These are phyloP conservation scores for Dothideomycetes sp. DNA, from an alignment of 2,329 filamentous ascomycete genomes.

Conservation along the genomic window DNA sequence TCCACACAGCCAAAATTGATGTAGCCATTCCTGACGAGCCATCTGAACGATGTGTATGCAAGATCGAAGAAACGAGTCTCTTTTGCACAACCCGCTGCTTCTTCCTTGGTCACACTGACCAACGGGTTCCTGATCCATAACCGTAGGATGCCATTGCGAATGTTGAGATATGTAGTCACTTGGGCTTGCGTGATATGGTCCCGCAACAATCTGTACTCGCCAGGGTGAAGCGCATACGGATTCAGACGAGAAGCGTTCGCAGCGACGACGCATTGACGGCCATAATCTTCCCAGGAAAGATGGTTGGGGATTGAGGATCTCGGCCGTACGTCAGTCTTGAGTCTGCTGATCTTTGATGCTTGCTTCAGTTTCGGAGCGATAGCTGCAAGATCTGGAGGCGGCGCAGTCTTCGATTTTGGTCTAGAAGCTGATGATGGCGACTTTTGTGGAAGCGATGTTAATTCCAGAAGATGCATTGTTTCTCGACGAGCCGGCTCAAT, in stretches of 20 bases:
- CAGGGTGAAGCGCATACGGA: slow-evolving; percentile 74
- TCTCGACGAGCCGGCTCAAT: background rate
- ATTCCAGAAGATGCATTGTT: background rate
- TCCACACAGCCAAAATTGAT: slow-evolving; percentile 94
- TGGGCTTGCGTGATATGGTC: slow-evolving; percentile 77
- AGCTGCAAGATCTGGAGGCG: background rate
- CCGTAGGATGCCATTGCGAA: slow-evolving; percentile 84
- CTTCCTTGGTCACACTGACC: slow-evolving; percentile 67
- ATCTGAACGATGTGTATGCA: slow-evolving; percentile 81
- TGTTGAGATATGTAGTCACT: slow-evolving; percentile 91
- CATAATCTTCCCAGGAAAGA: slow-evolving; percentile 65
- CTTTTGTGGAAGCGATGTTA: too few species aligned
- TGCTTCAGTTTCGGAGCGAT: slow-evolving; percentile 4
- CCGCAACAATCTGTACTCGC: slow-evolving; percentile 72
- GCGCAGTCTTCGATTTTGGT: too few species aligned
- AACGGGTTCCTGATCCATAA: slow-evolving; percentile 83
- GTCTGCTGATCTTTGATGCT: slow-evolving; percentile 5
- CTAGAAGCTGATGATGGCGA: too few species aligned
- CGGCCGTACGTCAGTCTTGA: slow-evolving; percentile 15
- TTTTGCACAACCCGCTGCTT: slow-evolving; percentile 82
- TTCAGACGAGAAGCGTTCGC: slow-evolving; percentile 83
- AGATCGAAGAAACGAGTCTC: slow-evolving; percentile 82
- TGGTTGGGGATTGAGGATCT: slow-evolving; percentile 68
- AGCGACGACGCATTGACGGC: slow-evolving; percentile 80
- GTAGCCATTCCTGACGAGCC: slow-evolving; percentile 81